Evolutionary conservation across 768 basidiomycete species (phyloP).

Genomic region (Phanerochaete sordida): DNA sequence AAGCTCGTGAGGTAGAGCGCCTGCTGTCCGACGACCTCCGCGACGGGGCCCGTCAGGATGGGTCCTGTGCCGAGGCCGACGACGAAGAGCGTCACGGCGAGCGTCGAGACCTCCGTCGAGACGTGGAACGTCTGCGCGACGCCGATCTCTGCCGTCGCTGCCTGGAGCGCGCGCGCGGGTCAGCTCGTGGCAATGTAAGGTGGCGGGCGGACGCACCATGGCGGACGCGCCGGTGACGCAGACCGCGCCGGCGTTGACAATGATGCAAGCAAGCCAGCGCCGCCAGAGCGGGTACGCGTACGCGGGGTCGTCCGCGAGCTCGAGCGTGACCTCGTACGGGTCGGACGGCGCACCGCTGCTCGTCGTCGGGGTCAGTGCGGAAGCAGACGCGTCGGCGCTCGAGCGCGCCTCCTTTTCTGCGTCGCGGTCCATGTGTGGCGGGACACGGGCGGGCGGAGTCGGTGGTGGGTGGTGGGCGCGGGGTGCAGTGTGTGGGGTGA

Average conservation of each 20-base stretch:
- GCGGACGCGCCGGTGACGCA: constrained; percentile 24
- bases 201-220: constrained; percentile 11
- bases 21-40: constrained; percentile 54
- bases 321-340: constrained; percentile 15
- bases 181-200: neutral
- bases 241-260: constrained; percentile 17
- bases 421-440: neutral
- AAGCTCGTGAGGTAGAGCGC: constrained; percentile 61
- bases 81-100: constrained; percentile 39
- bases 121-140: constrained; percentile 35
- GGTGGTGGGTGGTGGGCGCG: too few relatives aligned
- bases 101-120: constrained; percentile 35
- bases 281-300: constrained; percentile 8
- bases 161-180: constrained; percentile 15
- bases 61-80: constrained; percentile 23
- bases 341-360: neutral
- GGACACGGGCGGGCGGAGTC: too few relatives aligned
- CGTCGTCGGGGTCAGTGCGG: neutral
- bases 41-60: constrained; percentile 30
- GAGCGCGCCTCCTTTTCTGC: neutral
- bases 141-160: constrained; percentile 35
- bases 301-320: constrained; percentile 19
- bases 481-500: too few relatives aligned
- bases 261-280: constrained; percentile 20
- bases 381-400: neutral